A percentile compares a stretch with the other conserved stretches of the same genome.
Conservation (phyloP, 2,329 filamentous ascomycete genomes). For the Botryotinia globosa region DNA sequence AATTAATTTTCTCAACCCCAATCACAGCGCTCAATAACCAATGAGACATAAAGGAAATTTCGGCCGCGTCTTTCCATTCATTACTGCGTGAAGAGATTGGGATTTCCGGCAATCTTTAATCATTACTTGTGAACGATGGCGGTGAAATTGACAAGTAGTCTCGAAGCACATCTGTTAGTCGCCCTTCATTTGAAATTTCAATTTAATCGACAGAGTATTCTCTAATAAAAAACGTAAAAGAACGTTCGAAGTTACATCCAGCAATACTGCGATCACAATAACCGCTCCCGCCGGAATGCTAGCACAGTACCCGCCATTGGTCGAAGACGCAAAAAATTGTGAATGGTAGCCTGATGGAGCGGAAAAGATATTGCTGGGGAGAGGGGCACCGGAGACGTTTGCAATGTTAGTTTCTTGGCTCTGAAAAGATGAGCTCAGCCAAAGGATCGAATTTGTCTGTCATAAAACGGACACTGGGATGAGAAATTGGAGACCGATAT, state of each 20-base stretch:
- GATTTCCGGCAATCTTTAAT: background rate
- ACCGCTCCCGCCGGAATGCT: background rate
- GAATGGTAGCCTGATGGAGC: background rate
- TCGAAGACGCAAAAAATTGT: background rate
- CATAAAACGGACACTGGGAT: background rate
- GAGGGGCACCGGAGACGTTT: background rate
- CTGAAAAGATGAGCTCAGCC: background rate
- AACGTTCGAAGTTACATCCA: background rate
- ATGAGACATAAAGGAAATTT: background rate
- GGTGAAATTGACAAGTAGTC: background rate
- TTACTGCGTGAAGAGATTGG: background rate
- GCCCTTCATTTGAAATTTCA: background rate
- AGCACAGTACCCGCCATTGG: background rate
- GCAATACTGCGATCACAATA: background rate
- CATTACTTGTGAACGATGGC: background rate
- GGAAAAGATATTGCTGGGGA: background rate
- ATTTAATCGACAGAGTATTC: background rate
- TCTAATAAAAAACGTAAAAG: fast-evolving
- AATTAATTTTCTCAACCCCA: background rate
- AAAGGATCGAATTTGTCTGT: background rate
- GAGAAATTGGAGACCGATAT: background rate
- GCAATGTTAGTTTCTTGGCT: background rate
- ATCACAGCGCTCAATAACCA: background rate
- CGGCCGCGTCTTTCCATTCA: background rate
- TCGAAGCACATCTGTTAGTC: fast-evolving